Evolutionary conservation across 768 basidiomycete genomes (phyloP), one percentile per base, ranked within the genome.

Genomic region (Auriscalpium orientale): DNA sequence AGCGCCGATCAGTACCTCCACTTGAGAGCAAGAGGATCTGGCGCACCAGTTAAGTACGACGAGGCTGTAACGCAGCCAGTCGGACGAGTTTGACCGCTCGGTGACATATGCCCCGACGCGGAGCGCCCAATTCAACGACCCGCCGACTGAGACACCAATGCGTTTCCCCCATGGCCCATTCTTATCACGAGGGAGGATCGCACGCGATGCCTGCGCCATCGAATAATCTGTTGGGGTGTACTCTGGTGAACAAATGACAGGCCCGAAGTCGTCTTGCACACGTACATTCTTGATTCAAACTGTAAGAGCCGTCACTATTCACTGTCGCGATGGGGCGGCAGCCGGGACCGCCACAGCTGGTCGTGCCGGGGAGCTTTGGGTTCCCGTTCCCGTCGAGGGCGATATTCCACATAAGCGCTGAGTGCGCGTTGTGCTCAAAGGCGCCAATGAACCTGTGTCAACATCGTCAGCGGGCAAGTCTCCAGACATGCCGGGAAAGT

Each of bases 31-130:
- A n/a, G 49, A 15, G 21, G 72, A 65, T 43, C 69, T 71, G 60
- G 83, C 83, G 55, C 80, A 68, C 80, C 83, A 84, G 67, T 91
- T 89, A 59, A 91, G 60, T 2, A 89, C 88, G 11, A 89, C 87
- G 43, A 90, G 66, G 1, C 83, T 83, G 67, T 88, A 89, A 43
- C 84, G 76, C 22, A 73, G 64, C 81, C 78, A 84, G 58, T 87
- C 86, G 3, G 69, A 64, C 1, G 82, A 70, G 9, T 69, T 76
- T 0, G 71, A 74, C 12, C 88, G 76, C 0, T 71, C 68, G 0
- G 87, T 87, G 9, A 84, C 80, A 54, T 79, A 90, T 6, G 85
- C 87, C 5, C 77, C 75, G 2, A 86, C 88, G n/a, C 74, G 66
- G 5, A 89, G 75, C 0, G 81, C 80, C 81, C 79, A 83, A 59